Base-by-base conservation (phyloP, 2,329 filamentous ascomycete genomes). In the Diaporthe ampelina region DNA sequence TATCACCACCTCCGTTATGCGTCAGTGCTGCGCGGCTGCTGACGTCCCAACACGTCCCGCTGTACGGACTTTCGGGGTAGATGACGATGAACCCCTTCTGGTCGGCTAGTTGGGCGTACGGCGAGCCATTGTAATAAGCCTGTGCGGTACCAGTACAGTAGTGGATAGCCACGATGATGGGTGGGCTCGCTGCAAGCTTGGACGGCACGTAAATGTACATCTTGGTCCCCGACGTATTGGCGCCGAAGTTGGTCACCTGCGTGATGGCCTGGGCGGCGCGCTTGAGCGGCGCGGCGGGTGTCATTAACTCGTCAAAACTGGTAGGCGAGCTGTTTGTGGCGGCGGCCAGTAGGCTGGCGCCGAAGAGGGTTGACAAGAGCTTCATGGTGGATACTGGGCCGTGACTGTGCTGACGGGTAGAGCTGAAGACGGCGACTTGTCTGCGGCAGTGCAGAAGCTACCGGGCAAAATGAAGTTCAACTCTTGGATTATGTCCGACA, bases 31-130 rank as follows among this genome's bases (percentile, higher is more conserved):
- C 84, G 45, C 84, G 84, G 10, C 86, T 89, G 9, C 88, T 86
- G 4, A 92, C 90, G 77, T 92, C 90, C 86, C 90, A 92, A 82
- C 90, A 92, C 58, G 80, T 85, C 50, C 83, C 84, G n/a, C 78
- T 79, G 72, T 81, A 84, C 58, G 78, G 83, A 10, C 82, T 85
- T 77, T 83, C 83, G 4, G 87, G 86, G 75, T 86, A 88, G 75
- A 88, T 85, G 29, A 85, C 80, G 71, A 92, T 90, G 81, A 89
- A 91, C 48, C 89, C 89, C 69, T 88, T 84, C 40, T 82, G 81
- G 75, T 91, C 89, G 17, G 90, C 88, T 17, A 88, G 83, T 2
- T 82, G 83, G 40, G 87, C 86, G 79, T 90, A 91, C 2, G 87
- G 85, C 1, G 85, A 87, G 74, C 85, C 85, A 26, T 79, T 82